A percentile compares a stretch with the other conserved stretches of the same genome.
Conservation (phyloP, 768 basidiomycete species). For the Rossbeevera mucosa region DNA sequence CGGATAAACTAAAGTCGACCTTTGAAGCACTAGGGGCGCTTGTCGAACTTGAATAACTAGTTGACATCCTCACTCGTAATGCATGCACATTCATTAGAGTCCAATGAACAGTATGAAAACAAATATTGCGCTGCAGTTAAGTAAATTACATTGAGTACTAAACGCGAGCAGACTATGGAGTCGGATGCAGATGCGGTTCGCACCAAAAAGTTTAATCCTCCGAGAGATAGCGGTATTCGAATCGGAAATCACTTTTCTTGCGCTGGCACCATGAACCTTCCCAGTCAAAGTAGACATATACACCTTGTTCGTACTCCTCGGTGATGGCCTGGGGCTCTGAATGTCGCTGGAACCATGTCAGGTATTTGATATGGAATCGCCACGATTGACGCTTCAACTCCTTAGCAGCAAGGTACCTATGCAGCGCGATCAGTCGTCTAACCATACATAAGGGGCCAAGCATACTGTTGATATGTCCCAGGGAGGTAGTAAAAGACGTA, state of each 20-base stretch:
- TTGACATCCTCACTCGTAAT: slow-evolving; percentile 5
- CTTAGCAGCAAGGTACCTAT: slow-evolving; percentile 89
- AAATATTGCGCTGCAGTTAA: slow-evolving; percentile 18
- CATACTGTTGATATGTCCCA: slow-evolving; percentile 94
- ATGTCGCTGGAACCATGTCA: slow-evolving; percentile 99
- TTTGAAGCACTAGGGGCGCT: slow-evolving; percentile 88
- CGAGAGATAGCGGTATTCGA: slow-evolving; percentile 91
- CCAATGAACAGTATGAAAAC: slow-evolving; percentile 15
- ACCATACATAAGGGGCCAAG: not conserved
- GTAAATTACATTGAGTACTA: slow-evolving; percentile 23
- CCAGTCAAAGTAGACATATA: slow-evolving; percentile 99
- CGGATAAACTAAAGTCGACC: slow-evolving; percentile 91
- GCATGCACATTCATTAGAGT: slow-evolving; percentile 17
- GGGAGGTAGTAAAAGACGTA: slow-evolving; percentile 98
- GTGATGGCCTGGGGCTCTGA: slow-evolving; percentile 98
- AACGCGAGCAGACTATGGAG: slow-evolving; percentile 12
- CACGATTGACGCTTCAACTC: slow-evolving; percentile 97
- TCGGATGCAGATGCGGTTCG: slow-evolving; percentile 1
- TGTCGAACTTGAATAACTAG: slow-evolving; percentile 70
- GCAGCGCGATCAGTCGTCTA: not conserved
- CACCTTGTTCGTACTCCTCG: slow-evolving; percentile 98
- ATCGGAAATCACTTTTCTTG: slow-evolving; percentile 97
- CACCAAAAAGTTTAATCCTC: slow-evolving; percentile 50
- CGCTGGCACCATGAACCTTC: slow-evolving; percentile 98
- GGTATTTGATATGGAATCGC: slow-evolving; percentile 98